Evolutionary conservation across 148 eudicot species (phyloP).

Genomic region (Persicaria tinctoria): DNA sequence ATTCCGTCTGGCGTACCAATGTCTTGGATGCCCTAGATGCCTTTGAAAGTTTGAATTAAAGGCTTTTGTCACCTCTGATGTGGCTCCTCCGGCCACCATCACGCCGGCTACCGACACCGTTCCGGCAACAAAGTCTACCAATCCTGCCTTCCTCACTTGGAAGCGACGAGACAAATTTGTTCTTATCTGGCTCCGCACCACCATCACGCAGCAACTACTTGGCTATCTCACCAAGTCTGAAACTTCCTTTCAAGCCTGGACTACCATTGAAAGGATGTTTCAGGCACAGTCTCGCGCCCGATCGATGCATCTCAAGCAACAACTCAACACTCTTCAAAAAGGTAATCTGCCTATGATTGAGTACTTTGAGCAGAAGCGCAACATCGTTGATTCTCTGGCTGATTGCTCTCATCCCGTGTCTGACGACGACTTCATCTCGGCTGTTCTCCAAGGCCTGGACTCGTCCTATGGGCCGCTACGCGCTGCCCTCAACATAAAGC

Average conservation of each 20-base stretch:
- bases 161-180: too few species aligned
- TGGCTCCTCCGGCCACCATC: not conserved
- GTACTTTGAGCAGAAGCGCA: not conserved
- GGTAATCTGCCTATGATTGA: too few species aligned
- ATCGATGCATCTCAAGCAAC: not conserved
- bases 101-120: not conserved
- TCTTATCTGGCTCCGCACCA: not conserved
- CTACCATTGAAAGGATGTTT: not conserved
- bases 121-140: too few species aligned
- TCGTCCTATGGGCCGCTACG: not conserved
- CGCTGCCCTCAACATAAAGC: not conserved
- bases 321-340: too few species aligned
- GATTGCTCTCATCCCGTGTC: not conserved
- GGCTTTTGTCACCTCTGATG: not conserved
- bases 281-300: not conserved
- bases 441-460: not conserved
- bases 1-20: not conserved
- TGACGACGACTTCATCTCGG: not conserved
- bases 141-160: too few species aligned
- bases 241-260: not conserved
- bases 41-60: not conserved
- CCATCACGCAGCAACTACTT: not conserved
- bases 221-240: not conserved
- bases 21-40: not conserved
- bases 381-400: not conserved